phyloP scores from a whole-genome alignment of 495 filamentous ascomycete genomes.

The Tuber calosporum region DNA sequence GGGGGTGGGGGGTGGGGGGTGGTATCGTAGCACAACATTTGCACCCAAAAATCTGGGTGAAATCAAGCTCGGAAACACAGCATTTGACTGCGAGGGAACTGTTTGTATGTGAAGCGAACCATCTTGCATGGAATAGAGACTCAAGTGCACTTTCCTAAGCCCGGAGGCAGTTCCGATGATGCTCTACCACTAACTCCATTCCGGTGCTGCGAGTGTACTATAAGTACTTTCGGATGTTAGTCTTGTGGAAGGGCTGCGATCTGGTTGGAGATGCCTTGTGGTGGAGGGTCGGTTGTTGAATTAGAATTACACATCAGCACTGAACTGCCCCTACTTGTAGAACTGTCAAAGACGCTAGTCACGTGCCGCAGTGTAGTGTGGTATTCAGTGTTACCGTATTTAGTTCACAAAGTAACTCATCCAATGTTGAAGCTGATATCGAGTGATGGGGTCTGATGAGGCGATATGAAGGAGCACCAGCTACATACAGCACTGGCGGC shows the following conservation, averaged over 20 bases:
- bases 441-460: neutral
- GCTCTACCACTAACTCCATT: neutral
- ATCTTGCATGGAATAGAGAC: neutral
- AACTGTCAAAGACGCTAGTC: neutral
- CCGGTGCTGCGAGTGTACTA: neutral
- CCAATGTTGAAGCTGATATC: neutral
- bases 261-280: neutral
- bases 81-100: neutral
- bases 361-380: neutral
- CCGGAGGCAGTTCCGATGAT: neutral
- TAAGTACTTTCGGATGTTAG: neutral
- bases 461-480: neutral
- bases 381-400: neutral
- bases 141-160: neutral
- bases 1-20: too few relatives aligned
- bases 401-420: neutral
- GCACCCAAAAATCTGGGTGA: neutral
- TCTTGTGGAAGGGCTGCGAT: neutral
- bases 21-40: neutral
- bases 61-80: neutral
- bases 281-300: neutral
- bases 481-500: neutral
- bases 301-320: neutral
- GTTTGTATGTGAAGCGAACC: neutral
- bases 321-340: neutral